Base-by-base conservation (phyloP, 2,329 filamentous ascomycete species). In the Cladobotryum protrusum region DNA sequence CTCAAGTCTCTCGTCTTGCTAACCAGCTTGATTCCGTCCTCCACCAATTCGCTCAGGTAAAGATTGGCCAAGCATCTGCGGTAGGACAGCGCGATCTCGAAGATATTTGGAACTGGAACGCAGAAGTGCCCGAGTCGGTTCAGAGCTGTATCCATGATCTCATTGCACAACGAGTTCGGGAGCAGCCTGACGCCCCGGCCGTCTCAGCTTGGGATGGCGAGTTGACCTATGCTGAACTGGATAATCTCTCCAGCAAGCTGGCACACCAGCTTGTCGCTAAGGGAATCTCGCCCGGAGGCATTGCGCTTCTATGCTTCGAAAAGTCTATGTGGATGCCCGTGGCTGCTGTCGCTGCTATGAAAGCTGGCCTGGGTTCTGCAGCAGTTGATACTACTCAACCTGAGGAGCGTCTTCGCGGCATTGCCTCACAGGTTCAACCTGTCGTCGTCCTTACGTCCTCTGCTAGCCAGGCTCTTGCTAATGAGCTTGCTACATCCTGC, bases 121-220 rank as follows among this genome's bases (percentile, higher is more conserved):
- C 37, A 2, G 49, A 47, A 14, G 14, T 41, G 6, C 49, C 49
- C 8, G 44, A 51, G 12, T 24, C 47, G 4, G 32, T 51, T 17
- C 36, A 51, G 29, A 29, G 24, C 6, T 75, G 53, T 35, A 15
- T 56, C 1, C 48, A 55, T 40, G 47, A 54, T 6, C 50, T 56
- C 17, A 41, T 56, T 24, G 45, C 37, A 4, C 37, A 41, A 3
- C 41, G 47, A 18, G 53, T 24, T 9, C 15, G 36, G 3, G 14
- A 20, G 5, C 35, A 33, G 0, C 50, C 52, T 0, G 4, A 45
- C 3, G 34, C 40, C n/a, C 43, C 42, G 7, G 52, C 54, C 3
- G 40, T 56, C 1, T 54, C 43, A 11, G 49, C 54, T 2, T 52
- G 49, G 49, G 49, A 52, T 36, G 49, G 14, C 13, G 49, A 41